Conservation (phyloP, 148 eudicot species). For the Cornus suecica region DNA sequence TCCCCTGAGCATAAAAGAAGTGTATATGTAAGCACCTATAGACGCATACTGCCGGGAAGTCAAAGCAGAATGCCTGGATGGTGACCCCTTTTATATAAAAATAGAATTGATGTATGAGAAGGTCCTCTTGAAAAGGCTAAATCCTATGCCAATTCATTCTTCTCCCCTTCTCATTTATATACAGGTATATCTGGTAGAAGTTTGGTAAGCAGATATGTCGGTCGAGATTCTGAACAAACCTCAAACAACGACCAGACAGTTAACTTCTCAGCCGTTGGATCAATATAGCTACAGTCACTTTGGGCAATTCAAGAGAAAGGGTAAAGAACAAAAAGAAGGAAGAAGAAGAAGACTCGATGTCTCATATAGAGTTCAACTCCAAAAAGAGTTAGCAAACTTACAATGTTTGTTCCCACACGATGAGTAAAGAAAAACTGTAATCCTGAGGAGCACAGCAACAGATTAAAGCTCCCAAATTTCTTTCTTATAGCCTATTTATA, state of each 20-base stretch:
- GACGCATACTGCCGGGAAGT: constrained; percentile 7
- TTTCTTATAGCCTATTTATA: no score
- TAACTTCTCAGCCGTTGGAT: constrained; percentile 12
- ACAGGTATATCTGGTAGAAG: constrained; percentile 8
- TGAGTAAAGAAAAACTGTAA: no score
- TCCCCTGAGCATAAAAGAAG: no score
- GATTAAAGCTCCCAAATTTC: no score
- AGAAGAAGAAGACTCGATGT: no score
- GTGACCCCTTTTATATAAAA: not conserved
- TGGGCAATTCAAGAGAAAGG: not conserved
- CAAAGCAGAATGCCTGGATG: constrained; percentile 1
- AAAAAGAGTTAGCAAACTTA: no score
- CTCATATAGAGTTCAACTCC: no score
- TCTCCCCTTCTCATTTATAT: not conserved
- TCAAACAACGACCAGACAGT: constrained; percentile 26
- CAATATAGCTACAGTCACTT: constrained; percentile 17
- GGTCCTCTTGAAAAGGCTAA: not conserved
- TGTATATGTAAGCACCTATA: constrained; percentile 4
- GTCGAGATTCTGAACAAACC: not conserved
- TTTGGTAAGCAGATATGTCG: constrained; percentile 29
- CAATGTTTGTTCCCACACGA: no score
- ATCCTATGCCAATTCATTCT: not conserved
- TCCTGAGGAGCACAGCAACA: no score
- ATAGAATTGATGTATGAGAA: not conserved
- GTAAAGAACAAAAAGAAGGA: no score